These are phyloP conservation scores for Suillus subluteus DNA, from an alignment of 768 basidiomycete genomes.

Conservation along the genomic window DNA sequence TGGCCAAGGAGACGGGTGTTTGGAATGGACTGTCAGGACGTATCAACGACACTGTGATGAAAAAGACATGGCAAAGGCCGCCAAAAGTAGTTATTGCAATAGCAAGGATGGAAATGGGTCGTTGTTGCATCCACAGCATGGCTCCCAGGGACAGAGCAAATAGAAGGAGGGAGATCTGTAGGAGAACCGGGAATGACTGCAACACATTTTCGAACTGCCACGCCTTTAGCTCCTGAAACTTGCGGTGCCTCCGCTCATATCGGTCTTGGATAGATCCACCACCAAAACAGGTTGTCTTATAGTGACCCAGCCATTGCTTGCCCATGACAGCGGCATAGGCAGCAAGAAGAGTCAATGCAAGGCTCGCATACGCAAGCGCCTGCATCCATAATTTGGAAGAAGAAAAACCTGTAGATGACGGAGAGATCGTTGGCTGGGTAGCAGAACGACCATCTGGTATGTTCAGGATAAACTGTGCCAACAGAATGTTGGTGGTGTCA, in stretches of 20 bases:
- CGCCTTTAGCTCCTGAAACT: not conserved
- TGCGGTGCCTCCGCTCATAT: constrained; percentile 6
- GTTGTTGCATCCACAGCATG: not conserved
- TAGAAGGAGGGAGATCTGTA: constrained; percentile 11
- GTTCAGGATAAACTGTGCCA: too few species aligned
- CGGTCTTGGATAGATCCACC: not conserved
- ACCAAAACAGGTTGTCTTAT: not conserved
- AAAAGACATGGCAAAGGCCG: not conserved
- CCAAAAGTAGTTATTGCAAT: not conserved
- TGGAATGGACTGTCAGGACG: constrained; percentile 6
- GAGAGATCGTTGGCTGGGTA: too few species aligned
- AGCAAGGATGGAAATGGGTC: not conserved
- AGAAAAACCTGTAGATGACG: too few species aligned
- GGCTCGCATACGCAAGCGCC: too few species aligned
- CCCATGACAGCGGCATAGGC: not conserved
- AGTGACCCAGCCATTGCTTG: constrained; percentile 12
- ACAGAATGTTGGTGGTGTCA: too few species aligned
- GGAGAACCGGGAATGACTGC: constrained; percentile 9
- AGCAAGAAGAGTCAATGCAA: too few species aligned
- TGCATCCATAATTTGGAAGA: too few species aligned
- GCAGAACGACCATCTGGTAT: too few species aligned
- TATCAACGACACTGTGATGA: not conserved
- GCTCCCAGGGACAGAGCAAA: constrained; percentile 7
- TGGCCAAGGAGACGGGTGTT: not conserved
- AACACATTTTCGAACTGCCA: constrained; percentile 10